Evolutionary conservation across 805 yeast genomes (phyloP).

Genomic region (Candida rishiriensis): DNA sequence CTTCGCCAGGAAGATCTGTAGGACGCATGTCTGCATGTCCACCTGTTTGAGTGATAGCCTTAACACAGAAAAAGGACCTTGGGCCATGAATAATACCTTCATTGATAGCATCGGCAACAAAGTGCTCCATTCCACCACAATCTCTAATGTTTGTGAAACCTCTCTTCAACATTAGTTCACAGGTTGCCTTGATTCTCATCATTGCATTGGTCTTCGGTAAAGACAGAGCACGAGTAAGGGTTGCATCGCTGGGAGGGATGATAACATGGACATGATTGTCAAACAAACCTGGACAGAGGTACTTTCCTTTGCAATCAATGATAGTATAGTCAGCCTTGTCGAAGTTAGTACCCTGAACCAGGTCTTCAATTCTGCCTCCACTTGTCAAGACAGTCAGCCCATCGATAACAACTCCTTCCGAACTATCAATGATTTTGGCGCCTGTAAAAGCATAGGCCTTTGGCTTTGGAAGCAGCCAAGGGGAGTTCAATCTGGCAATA

Average conservation of each 20-base stretch:
- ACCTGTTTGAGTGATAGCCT: slow-evolving; percentile 27
- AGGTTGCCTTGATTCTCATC: slow-evolving; percentile 18
- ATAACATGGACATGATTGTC: slow-evolving; percentile 26
- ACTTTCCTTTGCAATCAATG: slow-evolving; percentile 25
- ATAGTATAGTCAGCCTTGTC: slow-evolving; percentile 4
- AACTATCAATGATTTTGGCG: slow-evolving; percentile 18
- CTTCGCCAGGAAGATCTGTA: slow-evolving; percentile 19
- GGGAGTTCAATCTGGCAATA: slow-evolving; percentile 16
- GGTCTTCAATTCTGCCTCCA: slow-evolving; percentile 16
- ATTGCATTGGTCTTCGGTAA: slow-evolving; percentile 19
- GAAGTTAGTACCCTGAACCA: slow-evolving; percentile 2
- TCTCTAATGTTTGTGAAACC: slow-evolving; percentile 26
- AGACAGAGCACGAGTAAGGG: slow-evolving; percentile 14
- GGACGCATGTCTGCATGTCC: slow-evolving; percentile 27
- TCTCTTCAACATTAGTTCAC: slow-evolving; percentile 20
- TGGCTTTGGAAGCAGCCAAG: slow-evolving; percentile 23
- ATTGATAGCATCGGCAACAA: slow-evolving; percentile 20
- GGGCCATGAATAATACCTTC: slow-evolving; percentile 27
- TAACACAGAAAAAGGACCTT: slow-evolving; percentile 21
- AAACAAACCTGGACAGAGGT: slow-evolving; percentile 25
- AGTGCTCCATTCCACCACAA: slow-evolving; percentile 24
- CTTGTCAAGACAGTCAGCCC: slow-evolving; percentile 16
- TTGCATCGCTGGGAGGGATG: slow-evolving; percentile 24
- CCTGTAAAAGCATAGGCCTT: slow-evolving; percentile 19
- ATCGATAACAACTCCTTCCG: slow-evolving; percentile 9